phyloP scores from a whole-genome alignment of 129 eudicot species.

The Cynara cardunculus region DNA sequence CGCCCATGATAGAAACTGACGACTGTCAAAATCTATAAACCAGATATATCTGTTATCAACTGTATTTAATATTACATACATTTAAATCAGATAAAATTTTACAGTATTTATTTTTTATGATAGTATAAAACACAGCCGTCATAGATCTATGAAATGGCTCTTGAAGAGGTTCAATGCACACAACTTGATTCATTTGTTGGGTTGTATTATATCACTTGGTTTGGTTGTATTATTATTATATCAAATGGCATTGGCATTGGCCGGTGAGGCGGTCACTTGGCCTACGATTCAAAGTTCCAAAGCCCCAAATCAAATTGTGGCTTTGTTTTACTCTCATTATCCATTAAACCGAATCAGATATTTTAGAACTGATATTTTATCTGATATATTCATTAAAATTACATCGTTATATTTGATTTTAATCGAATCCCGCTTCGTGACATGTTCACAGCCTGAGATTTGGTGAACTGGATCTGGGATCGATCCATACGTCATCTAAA shows the following conservation, averaged over 20 bases:
- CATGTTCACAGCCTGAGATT: no score
- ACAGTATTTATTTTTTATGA: no score
- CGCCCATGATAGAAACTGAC: no score
- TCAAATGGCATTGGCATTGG: no score
- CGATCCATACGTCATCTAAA: no score
- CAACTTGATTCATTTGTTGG: neutral
- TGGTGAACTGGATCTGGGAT: no score
- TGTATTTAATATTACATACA: no score
- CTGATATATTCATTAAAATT: neutral
- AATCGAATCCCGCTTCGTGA: no score
- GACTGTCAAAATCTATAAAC: no score
- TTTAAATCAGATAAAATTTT: neutral
- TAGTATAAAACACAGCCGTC: neutral
- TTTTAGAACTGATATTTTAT: neutral
- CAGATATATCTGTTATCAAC: no score
- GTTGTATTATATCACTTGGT: neutral
- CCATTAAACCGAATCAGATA: neutral
- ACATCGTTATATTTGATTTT: neutral
- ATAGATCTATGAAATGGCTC: neutral
- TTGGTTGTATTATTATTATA: neutral
- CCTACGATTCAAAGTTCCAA: conserved; percentile 13
- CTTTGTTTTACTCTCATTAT: neutral
- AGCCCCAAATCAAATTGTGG: conserved; percentile 3
- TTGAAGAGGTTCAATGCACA: neutral
- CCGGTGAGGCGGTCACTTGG: neutral